phyloP scores from a whole-genome alignment of 495 filamentous ascomycete genomes.

The Hypomontagnella monticulosa region DNA sequence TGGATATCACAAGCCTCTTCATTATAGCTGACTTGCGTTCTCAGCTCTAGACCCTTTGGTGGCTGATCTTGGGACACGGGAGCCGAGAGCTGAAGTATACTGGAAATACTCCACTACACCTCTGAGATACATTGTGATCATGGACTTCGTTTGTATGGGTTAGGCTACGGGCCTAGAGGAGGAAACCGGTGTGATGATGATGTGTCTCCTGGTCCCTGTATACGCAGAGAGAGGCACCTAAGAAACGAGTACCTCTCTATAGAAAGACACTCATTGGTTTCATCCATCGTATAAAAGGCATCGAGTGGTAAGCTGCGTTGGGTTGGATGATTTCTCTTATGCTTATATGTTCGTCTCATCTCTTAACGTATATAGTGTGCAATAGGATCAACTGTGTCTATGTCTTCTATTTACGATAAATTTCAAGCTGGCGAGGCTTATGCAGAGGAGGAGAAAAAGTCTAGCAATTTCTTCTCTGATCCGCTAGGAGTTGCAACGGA shows the following conservation, averaged over 20 bases:
- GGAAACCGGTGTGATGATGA: neutral
- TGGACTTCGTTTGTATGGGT: neutral
- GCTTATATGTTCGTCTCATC: neutral
- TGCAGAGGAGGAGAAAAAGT: slow-evolving; percentile 22
- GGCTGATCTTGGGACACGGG: neutral
- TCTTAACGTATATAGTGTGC: neutral
- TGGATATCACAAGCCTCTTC: neutral
- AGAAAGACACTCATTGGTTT: neutral
- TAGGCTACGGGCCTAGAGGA: neutral
- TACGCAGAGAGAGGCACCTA: neutral
- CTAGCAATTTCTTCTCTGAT: slow-evolving; percentile 44
- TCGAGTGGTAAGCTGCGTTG: neutral
- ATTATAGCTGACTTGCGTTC: neutral
- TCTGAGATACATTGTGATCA: neutral
- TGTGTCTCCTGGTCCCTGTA: neutral
- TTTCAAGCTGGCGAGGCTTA: slow-evolving; percentile 42
- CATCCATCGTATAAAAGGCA: slow-evolving; percentile 8
- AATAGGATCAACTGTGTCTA: slow-evolving; percentile 20
- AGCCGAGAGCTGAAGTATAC: slow-evolving; percentile 2
- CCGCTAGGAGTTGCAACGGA: slow-evolving; percentile 42
- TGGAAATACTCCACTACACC: neutral
- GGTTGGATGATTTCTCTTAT: neutral
- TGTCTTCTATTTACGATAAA: slow-evolving; percentile 17
- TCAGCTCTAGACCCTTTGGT: slow-evolving; percentile 4
- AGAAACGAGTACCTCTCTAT: neutral